Conservation (phyloP, 106 monocot species). For the Dendrobium officinale region DNA sequence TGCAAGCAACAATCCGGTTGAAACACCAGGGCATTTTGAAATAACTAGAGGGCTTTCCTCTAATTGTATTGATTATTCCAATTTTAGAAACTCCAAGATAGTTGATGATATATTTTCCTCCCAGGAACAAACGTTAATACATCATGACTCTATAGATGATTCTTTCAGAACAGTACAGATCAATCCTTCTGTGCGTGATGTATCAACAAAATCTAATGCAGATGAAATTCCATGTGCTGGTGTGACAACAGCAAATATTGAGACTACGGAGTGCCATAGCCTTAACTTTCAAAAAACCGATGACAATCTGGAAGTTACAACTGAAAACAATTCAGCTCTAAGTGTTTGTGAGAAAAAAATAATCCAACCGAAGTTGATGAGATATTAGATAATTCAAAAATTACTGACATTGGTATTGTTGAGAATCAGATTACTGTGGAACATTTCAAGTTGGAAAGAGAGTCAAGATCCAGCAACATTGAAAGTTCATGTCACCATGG, state of each 20-base stretch:
- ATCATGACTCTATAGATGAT: not conserved
- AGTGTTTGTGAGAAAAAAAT: constrained; percentile 1
- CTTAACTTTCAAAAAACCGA: not conserved
- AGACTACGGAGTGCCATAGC: not conserved
- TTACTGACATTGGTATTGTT: not conserved
- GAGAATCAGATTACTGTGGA: not conserved
- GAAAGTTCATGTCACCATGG: not conserved
- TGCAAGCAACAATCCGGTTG: not conserved
- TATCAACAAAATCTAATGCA: not conserved
- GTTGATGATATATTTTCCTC: not conserved
- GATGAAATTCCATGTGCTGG: not conserved
- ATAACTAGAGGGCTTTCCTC: not conserved
- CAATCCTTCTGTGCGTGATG: not conserved
- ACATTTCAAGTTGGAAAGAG: not conserved
- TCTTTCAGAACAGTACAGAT: not conserved
- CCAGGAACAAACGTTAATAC: not conserved
- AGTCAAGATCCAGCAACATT: not conserved
- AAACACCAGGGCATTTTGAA: not conserved
- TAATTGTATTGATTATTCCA: not conserved
- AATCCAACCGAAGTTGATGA: not conserved
- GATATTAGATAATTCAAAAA: not conserved
- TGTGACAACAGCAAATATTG: not conserved
- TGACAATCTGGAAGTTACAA: not conserved
- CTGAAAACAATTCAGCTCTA: not conserved
- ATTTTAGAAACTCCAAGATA: not conserved